Evolutionary conservation across 2,329 filamentous ascomycete species (phyloP).

Genomic region (Zymoseptoria pseudotritici): DNA sequence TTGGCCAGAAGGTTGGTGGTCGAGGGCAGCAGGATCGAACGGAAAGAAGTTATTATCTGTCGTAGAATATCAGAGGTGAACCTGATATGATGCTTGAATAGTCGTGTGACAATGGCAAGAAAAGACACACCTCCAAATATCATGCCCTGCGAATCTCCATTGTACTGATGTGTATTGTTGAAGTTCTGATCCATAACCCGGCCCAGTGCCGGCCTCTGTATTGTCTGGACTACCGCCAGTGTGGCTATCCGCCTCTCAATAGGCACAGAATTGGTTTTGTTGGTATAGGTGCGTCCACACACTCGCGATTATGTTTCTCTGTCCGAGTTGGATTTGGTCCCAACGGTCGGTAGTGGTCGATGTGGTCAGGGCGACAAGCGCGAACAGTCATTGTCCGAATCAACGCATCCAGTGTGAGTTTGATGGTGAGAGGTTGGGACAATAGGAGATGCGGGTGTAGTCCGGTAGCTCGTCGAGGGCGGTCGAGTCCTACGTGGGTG

Average conservation of each 20-base stretch:
- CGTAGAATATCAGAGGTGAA: neutral
- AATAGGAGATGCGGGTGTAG: neutral
- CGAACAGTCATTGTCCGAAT: neutral
- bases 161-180: neutral
- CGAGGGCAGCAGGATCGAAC: neutral
- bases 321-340: neutral
- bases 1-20: neutral
- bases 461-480: neutral
- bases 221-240: neutral
- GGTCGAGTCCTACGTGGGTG: neutral
- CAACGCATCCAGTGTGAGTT: slow-evolving; percentile 1
- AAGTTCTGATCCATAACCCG: neutral
- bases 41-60: slow-evolving; percentile 1
- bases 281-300: neutral
- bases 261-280: neutral
- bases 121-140: neutral
- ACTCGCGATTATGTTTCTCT: neutral
- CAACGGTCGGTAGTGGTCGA: neutral
- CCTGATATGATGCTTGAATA: neutral
- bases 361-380: neutral
- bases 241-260: neutral
- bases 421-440: neutral
- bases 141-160: neutral
- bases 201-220: neutral
- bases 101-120: neutral